Evolutionary conservation across 1,284 basidiomycete species (phyloP).

Genomic region (Papiliotrema terrestris): DNA sequence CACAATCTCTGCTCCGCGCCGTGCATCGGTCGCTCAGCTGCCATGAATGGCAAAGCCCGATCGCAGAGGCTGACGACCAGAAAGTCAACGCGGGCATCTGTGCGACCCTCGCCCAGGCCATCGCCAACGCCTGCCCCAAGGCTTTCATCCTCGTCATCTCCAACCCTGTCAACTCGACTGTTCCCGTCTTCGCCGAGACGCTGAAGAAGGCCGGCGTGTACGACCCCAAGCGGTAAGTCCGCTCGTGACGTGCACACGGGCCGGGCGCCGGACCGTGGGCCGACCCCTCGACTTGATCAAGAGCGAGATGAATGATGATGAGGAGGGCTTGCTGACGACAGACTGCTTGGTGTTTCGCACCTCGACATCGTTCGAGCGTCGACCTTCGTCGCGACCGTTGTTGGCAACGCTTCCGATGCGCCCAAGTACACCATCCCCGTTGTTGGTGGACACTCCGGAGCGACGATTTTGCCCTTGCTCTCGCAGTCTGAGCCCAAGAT

Average conservation of each 20-base stretch:
- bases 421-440: constrained; percentile 72
- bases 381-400: constrained; percentile 78
- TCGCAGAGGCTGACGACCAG: constrained; percentile 12
- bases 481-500: constrained; percentile 62
- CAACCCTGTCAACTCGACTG: constrained; percentile 79
- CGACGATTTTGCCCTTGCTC: constrained; percentile 92
- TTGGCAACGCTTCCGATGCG: constrained; percentile 62
- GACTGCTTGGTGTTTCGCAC: constrained; percentile 79
- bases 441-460: constrained; percentile 92
- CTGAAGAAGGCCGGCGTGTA: constrained; percentile 92
- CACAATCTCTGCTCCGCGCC: background rate
- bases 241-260: background rate
- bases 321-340: constrained; percentile 8
- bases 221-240: constrained; percentile 64
- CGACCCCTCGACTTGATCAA: background rate
- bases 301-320: background rate
- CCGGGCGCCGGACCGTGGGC: too few species aligned
- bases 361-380: constrained; percentile 95
- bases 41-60: too few species aligned
- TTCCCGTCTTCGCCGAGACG: constrained; percentile 92
- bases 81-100: constrained; percentile 61
- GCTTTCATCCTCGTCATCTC: constrained; percentile 95
- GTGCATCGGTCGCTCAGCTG: too few species aligned
- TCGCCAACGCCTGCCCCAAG: constrained; percentile 81
- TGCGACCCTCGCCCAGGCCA: constrained; percentile 85